These are phyloP conservation scores for Xylaria palmicola DNA, from an alignment of 495 filamentous ascomycete genomes.

Conservation along the genomic window DNA sequence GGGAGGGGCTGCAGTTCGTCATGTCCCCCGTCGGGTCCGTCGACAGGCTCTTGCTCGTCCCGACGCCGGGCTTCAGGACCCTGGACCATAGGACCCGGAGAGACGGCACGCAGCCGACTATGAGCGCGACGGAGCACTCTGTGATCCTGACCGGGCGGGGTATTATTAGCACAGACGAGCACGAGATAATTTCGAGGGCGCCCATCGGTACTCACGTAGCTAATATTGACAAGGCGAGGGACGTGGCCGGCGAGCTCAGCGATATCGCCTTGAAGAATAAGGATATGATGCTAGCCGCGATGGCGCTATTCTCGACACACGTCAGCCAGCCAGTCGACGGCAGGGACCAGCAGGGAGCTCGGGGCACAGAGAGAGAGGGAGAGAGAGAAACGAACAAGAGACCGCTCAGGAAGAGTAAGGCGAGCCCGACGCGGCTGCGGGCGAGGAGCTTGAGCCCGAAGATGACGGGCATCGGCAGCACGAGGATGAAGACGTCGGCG, in stretches of 20 bases:
- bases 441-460: conserved; percentile 31
- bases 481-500: conserved; percentile 39
- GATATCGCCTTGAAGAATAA: conserved; percentile 6
- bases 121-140: conserved; percentile 6
- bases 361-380: too few species aligned
- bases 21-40: not conserved
- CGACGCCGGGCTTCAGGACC: conserved; percentile 3
- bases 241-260: not conserved
- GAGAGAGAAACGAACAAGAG: conserved; percentile 72
- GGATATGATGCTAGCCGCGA: conserved; percentile 8
- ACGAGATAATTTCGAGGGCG: not conserved
- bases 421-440: conserved; percentile 32
- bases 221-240: conserved; percentile 9
- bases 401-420: conserved; percentile 26
- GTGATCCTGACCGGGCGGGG: not conserved
- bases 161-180: not conserved
- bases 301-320: not conserved
- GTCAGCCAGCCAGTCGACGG: too few species aligned
- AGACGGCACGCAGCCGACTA: conserved; percentile 14
- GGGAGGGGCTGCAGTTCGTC: not conserved
- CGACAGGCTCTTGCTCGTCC: not conserved
- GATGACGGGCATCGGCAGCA: conserved; percentile 39
- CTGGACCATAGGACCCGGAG: conserved; percentile 11
- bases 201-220: conserved; percentile 2
- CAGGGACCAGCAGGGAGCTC: too few species aligned